phyloP scores from a whole-genome alignment of 2,329 filamentous ascomycete species.

The Nigrospora oryzae region DNA sequence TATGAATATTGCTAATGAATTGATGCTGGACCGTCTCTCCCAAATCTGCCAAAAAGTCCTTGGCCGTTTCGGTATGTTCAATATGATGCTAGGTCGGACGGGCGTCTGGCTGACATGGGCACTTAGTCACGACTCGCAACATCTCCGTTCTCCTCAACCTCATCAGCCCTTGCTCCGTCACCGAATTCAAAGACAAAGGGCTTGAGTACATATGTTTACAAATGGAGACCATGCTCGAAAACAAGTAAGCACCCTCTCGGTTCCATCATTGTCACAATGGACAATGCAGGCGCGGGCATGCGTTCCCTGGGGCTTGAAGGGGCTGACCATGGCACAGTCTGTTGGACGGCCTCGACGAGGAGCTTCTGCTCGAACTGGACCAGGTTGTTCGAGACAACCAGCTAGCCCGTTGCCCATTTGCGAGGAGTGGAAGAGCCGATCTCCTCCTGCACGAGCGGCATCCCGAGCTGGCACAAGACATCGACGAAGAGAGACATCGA shows the following conservation, averaged over 20 bases:
- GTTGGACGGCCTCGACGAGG: constrained; percentile 76
- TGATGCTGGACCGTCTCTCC: constrained; percentile 88
- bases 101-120: background rate
- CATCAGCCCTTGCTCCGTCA: constrained; percentile 74
- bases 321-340: constrained; percentile 34
- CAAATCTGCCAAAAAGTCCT: constrained; percentile 83
- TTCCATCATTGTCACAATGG: background rate
- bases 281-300: background rate
- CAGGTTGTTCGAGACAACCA: constrained; percentile 76
- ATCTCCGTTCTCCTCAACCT: constrained; percentile 79
- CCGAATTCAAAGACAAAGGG: constrained; percentile 78
- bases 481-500: constrained; percentile 60
- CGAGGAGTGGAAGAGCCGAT: constrained; percentile 67
- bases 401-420: constrained; percentile 65
- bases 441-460: constrained; percentile 54
- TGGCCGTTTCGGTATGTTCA: constrained; percentile 52
- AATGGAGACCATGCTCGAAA: constrained; percentile 85
- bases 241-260: constrained; percentile 39
- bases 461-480: constrained; percentile 53
- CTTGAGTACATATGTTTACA: constrained; percentile 90
- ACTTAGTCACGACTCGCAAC: constrained; percentile 67
- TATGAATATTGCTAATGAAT: constrained; percentile 80
- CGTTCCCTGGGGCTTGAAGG: constrained; percentile 16
- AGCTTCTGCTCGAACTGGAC: constrained; percentile 76
- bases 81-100: background rate